Conservation (phyloP, 2,329 filamentous ascomycete species). For the Pseudofabraea citricarpa region DNA sequence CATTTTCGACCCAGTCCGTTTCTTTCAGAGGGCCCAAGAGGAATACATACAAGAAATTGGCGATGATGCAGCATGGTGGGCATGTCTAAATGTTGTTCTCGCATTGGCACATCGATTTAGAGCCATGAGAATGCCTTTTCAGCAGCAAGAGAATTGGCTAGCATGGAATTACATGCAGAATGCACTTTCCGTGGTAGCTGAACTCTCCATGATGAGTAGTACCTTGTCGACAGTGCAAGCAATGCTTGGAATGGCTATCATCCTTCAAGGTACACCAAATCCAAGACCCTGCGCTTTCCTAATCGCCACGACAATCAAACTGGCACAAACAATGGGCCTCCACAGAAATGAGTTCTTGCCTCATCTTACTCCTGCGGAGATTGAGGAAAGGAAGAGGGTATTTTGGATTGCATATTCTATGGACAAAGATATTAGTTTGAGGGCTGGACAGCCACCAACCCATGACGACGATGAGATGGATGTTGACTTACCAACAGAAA, state of each 20-base stretch:
- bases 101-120: slow-evolving; percentile 14
- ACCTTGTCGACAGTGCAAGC: slow-evolving; percentile 15
- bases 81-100: slow-evolving; percentile 17
- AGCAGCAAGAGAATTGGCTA: slow-evolving; percentile 5
- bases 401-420: slow-evolving; percentile 64
- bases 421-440: slow-evolving; percentile 59
- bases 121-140: slow-evolving; percentile 8
- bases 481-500: slow-evolving; percentile 12
- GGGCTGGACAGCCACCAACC: slow-evolving; percentile 53
- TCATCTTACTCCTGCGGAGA: slow-evolving; percentile 8
- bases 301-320: slow-evolving; percentile 13
- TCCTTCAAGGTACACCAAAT: slow-evolving; percentile 19
- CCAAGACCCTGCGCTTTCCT: slow-evolving; percentile 13
- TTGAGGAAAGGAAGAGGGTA: slow-evolving; percentile 44
- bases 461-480: slow-evolving; percentile 54
- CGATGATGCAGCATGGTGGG: slow-evolving; percentile 16
- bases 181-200: slow-evolving; percentile 9
- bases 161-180: slow-evolving; percentile 15
- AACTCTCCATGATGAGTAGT: slow-evolving; percentile 7
- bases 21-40: slow-evolving; percentile 9
- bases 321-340: slow-evolving; percentile 16
- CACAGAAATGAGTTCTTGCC: slow-evolving; percentile 10
- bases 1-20: slow-evolving; percentile 9
- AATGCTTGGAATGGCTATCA: slow-evolving; percentile 18
- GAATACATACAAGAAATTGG: slow-evolving; percentile 8